These are phyloP conservation scores for Acaromyces ingoldii DNA, from an alignment of 1,284 basidiomycete genomes.

Conservation along the genomic window DNA sequence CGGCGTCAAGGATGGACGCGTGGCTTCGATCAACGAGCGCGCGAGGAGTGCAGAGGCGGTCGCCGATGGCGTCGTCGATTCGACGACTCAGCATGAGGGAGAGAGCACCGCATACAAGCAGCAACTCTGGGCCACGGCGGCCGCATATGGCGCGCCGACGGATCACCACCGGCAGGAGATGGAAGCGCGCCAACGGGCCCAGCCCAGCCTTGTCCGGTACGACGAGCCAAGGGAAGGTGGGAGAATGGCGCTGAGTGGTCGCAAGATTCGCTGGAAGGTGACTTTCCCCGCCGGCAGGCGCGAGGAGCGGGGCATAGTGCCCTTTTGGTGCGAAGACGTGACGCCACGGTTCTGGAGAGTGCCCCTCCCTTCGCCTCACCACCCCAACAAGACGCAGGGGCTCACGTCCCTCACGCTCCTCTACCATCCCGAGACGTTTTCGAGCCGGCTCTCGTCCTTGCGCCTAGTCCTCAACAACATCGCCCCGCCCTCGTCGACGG, in stretches of 20 bases:
- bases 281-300: slow-evolving; percentile 19
- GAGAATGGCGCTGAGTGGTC: slow-evolving; percentile 17
- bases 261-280: slow-evolving; percentile 28
- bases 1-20: slow-evolving; percentile 16
- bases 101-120: too few relatives aligned
- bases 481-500: neutral
- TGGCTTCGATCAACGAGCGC: slow-evolving; percentile 22
- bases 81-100: too few relatives aligned
- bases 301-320: slow-evolving; percentile 15
- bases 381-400: slow-evolving; percentile 23
- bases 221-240: slow-evolving; percentile 16
- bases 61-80: slow-evolving; percentile 2
- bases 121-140: too few relatives aligned
- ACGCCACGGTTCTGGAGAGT: slow-evolving; percentile 22
- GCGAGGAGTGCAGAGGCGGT: too few relatives aligned
- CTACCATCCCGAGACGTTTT: slow-evolving; percentile 15
- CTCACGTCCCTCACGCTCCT: slow-evolving; percentile 28
- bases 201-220: slow-evolving; percentile 15
- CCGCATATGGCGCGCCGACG: neutral
- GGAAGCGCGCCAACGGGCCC: too few relatives aligned
- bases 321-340: slow-evolving; percentile 35
- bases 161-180: slow-evolving; percentile 9
- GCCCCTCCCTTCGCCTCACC: slow-evolving; percentile 13
- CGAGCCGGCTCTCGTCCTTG: neutral
- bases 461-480: slow-evolving; percentile 4